A percentile compares a stretch with the other conserved stretches of the same genome.
Evolutionary conservation across 108 stramenopile genomes (phyloP).

Genomic region (Conticribra weissflogii): DNA sequence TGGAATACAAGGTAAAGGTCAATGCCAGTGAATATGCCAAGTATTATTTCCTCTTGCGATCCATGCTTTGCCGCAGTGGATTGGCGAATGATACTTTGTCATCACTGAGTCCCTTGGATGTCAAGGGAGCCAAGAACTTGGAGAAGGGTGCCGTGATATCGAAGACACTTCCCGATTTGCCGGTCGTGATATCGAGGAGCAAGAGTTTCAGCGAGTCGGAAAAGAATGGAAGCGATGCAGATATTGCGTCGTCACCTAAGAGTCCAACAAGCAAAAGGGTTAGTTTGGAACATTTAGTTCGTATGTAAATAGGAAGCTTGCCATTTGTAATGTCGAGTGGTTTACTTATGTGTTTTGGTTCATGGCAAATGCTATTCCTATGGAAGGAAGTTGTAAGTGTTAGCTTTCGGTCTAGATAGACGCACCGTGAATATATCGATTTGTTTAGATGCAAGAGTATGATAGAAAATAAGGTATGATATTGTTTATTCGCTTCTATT

Average conservation of each 20-base stretch:
- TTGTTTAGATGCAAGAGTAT: no score
- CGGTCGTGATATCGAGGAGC: slow-evolving; percentile 43
- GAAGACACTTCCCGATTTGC: slow-evolving; percentile 44
- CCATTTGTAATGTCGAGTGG: no score
- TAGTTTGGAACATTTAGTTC: slow-evolving; percentile 69
- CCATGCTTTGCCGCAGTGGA: slow-evolving; percentile 84
- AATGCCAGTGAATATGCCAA: slow-evolving; percentile 94
- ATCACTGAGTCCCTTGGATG: slow-evolving; percentile 66
- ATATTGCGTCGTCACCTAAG: slow-evolving; percentile 5
- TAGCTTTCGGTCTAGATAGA: no score
- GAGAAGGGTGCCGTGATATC: slow-evolving; percentile 3
- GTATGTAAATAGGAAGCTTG: slow-evolving; percentile 66
- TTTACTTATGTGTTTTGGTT: no score
- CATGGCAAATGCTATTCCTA: no score
- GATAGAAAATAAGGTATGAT: no score
- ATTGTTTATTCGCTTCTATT: no score
- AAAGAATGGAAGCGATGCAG: slow-evolving; percentile 21
- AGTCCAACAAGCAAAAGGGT: slow-evolving; percentile 34
- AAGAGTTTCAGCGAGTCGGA: slow-evolving; percentile 42
- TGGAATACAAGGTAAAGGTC: slow-evolving; percentile 91
- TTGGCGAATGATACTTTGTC: slow-evolving; percentile 61
- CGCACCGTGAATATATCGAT: no score
- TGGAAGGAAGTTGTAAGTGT: no score
- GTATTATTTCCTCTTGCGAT: slow-evolving; percentile 94
- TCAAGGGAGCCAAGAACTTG: slow-evolving; percentile 62